Evolutionary conservation across 2,329 filamentous ascomycete species (phyloP).

Genomic region (Diaporthe sp.): DNA sequence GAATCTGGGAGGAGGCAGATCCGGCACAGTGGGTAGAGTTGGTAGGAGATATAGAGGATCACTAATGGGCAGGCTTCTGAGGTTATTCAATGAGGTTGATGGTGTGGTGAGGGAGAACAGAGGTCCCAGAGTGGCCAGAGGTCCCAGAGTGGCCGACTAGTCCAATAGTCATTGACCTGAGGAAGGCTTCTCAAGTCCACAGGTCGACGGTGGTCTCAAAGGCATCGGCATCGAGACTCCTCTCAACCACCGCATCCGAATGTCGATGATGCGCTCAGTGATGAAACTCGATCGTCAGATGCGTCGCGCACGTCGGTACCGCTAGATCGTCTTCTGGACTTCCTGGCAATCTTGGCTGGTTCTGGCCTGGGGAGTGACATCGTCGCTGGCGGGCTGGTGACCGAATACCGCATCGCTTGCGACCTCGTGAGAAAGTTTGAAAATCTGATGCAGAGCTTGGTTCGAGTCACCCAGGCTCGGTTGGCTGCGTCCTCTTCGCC

Average conservation of each 20-base stretch:
- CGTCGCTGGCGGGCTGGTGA: not conserved
- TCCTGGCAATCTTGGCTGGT: not conserved
- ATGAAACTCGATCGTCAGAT: not conserved
- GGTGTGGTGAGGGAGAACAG: not conserved
- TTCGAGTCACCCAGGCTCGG: not conserved
- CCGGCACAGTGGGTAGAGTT: not conserved
- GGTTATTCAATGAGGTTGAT: not conserved
- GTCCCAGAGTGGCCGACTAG: no score
- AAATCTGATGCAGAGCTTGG: not conserved
- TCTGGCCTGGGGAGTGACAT: not conserved
- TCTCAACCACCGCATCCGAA: not conserved
- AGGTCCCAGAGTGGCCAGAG: no score
- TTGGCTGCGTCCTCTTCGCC: slow-evolving; percentile 15
- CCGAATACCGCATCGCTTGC: not conserved
- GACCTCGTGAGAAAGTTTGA: not conserved
- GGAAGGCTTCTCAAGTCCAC: not conserved
- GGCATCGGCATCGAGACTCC: not conserved
- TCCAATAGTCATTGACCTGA: not conserved
- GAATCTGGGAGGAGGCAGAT: not conserved
- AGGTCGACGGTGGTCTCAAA: not conserved
- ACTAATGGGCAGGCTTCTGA: not conserved
- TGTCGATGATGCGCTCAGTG: not conserved
- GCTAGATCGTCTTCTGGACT: not conserved
- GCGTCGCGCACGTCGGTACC: not conserved
- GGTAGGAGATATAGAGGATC: not conserved